These are phyloP conservation scores for Mucor circinelloides DNA, from an alignment of 371 early-diverging fungal genomes.

Conservation along the genomic window DNA sequence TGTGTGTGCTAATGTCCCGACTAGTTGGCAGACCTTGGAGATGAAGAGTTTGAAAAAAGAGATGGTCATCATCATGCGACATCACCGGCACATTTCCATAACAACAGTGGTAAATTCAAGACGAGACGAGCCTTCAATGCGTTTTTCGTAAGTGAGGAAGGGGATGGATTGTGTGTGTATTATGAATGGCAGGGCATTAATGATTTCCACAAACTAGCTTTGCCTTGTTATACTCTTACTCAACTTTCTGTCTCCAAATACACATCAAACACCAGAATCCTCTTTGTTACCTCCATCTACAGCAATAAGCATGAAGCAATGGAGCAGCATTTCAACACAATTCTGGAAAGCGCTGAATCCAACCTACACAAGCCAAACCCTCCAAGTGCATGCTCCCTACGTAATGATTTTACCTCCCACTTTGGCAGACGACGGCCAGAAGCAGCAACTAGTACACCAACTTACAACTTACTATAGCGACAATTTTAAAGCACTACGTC, in stretches of 20 bases:
- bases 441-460: background rate
- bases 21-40: slow-evolving; percentile 1
- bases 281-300: background rate
- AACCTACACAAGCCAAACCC: background rate
- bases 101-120: slow-evolving; percentile 20
- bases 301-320: background rate
- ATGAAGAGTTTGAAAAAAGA: background rate
- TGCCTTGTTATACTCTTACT: slow-evolving; percentile 28
- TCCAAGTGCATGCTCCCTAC: background rate
- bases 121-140: slow-evolving; percentile 34
- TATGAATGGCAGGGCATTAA: too few species aligned
- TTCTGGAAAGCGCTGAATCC: slow-evolving; percentile 42
- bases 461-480: background rate
- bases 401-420: background rate
- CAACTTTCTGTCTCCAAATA: slow-evolving; percentile 1
- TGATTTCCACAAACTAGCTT: background rate
- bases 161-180: too few species aligned
- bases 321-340: slow-evolving; percentile 17
- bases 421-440: background rate
- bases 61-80: background rate
- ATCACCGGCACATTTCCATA: background rate
- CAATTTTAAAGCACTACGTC: background rate
- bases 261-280: background rate
- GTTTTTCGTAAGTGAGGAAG: slow-evolving; percentile 21
- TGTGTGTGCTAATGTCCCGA: background rate